Evolutionary conservation across 2,329 filamentous ascomycete genomes (phyloP).

Genomic region (Cercospora sp.): DNA sequence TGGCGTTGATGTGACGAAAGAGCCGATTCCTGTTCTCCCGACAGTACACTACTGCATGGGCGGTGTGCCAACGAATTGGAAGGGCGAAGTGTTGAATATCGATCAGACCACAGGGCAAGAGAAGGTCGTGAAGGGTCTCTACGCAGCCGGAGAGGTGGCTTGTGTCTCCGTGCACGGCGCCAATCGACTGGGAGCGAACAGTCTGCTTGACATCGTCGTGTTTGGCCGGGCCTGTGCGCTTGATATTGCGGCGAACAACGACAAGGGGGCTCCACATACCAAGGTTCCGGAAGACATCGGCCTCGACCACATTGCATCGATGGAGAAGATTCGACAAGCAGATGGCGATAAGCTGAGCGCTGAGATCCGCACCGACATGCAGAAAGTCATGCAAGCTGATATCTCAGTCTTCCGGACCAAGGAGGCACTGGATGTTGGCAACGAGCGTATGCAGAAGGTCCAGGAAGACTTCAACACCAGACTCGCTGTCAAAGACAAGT

Average conservation of each 20-base stretch:
- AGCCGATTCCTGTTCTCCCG: conserved; percentile 53
- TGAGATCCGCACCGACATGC: conserved; percentile 45
- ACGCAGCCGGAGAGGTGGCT: conserved; percentile 51
- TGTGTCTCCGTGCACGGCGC: conserved; percentile 53
- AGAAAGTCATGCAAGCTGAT: conserved; percentile 50
- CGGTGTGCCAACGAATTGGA: conserved; percentile 53
- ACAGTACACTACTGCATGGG: conserved; percentile 57
- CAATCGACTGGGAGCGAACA: conserved; percentile 52
- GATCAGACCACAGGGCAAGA: conserved; percentile 41
- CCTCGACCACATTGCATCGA: conserved; percentile 30
- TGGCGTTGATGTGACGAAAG: conserved; percentile 51
- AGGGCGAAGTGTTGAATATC: conserved; percentile 50
- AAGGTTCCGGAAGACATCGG: conserved; percentile 39
- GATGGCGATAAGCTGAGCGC: conserved; percentile 43
- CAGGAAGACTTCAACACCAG: conserved; percentile 41
- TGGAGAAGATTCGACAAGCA: conserved; percentile 42
- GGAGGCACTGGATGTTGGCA: conserved; percentile 40
- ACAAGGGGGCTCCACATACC: conserved; percentile 41
- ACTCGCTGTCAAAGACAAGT: conserved; percentile 45
- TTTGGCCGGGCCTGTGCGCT: conserved; percentile 51
- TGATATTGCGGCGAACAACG: conserved; percentile 44
- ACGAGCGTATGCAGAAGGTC: conserved; percentile 38
- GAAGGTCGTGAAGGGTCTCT: conserved; percentile 48
- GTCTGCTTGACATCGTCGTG: conserved; percentile 52
- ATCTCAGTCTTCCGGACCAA: conserved; percentile 50